A percentile compares a stretch with the other conserved stretches of the same genome.
Evolutionary conservation across 2,329 filamentous ascomycete genomes (phyloP).

Genomic region (Pochonia chlamydosporia): DNA sequence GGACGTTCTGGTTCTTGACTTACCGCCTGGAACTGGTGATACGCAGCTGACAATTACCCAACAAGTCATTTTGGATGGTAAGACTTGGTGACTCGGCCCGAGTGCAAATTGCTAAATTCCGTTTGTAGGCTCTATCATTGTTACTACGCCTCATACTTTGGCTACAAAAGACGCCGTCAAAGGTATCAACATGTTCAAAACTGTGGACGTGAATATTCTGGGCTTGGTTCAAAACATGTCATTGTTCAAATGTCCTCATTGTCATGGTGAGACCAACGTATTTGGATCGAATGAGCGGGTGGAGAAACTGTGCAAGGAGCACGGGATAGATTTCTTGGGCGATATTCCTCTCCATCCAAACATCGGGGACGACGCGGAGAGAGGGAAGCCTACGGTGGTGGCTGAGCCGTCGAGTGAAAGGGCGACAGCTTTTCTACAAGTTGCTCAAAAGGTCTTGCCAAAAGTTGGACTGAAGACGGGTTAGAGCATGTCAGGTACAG

Average conservation of each 20-base stretch:
- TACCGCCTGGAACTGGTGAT: constrained; percentile 92
- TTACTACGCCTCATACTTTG: constrained; percentile 91
- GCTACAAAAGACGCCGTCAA: constrained; percentile 88
- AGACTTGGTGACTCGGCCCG: no score
- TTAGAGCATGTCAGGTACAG: background rate
- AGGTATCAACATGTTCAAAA: constrained; percentile 88
- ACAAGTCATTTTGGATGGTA: constrained; percentile 81
- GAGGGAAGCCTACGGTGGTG: constrained; percentile 84
- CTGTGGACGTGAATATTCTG: constrained; percentile 72
- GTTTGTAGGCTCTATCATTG: constrained; percentile 64
- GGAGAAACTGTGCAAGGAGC: constrained; percentile 60
- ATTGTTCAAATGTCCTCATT: constrained; percentile 74
- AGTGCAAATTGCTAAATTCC: background rate
- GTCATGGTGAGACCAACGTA: constrained; percentile 66
- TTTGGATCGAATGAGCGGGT: constrained; percentile 67
- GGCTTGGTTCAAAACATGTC: constrained; percentile 94
- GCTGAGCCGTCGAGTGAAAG: constrained; percentile 73
- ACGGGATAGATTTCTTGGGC: constrained; percentile 74
- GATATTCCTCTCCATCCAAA: constrained; percentile 82
- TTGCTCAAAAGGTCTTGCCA: constrained; percentile 52
- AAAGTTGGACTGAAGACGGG: constrained; percentile 34
- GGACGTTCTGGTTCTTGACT: constrained; percentile 82
- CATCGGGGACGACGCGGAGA: constrained; percentile 83
- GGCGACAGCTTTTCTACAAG: constrained; percentile 63
- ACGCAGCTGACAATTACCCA: constrained; percentile 96